phyloP scores from a whole-genome alignment of 2,329 filamentous ascomycete species.

The Claviceps quebecensis region DNA sequence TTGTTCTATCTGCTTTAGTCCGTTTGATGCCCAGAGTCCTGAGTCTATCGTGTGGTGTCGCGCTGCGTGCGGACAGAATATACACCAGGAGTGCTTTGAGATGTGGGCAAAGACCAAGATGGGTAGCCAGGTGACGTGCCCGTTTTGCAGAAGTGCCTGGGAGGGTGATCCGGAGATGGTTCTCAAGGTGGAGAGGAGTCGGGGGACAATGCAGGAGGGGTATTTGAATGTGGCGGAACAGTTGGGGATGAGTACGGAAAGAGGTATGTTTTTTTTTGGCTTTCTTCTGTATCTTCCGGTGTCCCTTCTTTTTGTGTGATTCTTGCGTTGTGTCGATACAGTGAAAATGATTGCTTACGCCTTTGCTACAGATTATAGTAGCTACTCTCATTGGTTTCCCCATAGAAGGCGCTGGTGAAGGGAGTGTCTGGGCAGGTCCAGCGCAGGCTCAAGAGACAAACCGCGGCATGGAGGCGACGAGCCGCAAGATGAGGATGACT shows the following conservation, averaged over 20 bases:
- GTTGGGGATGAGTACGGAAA: conserved; percentile 38
- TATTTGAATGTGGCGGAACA: conserved; percentile 49
- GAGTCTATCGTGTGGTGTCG: conserved; percentile 35
- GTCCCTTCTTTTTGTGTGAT: neutral
- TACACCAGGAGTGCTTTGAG: conserved; percentile 38
- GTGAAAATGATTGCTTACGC: neutral
- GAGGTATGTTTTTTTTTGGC: conserved; percentile 26
- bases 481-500: conserved; percentile 16
- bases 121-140: conserved; percentile 35
- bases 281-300: neutral
- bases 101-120: conserved; percentile 37
- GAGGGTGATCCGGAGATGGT: conserved; percentile 28
- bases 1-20: conserved; percentile 43
- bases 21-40: conserved; percentile 22
- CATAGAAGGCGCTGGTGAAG: neutral
- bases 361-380: neutral
- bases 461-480: conserved; percentile 27
- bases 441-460: too few relatives aligned
- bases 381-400: neutral
- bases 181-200: conserved; percentile 28
- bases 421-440: neutral
- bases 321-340: neutral
- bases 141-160: conserved; percentile 47
- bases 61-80: conserved; percentile 39
- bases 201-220: conserved; percentile 31